Base-by-base conservation (phyloP, 1,284 basidiomycete genomes). In the Nidula niveotomentosa region DNA sequence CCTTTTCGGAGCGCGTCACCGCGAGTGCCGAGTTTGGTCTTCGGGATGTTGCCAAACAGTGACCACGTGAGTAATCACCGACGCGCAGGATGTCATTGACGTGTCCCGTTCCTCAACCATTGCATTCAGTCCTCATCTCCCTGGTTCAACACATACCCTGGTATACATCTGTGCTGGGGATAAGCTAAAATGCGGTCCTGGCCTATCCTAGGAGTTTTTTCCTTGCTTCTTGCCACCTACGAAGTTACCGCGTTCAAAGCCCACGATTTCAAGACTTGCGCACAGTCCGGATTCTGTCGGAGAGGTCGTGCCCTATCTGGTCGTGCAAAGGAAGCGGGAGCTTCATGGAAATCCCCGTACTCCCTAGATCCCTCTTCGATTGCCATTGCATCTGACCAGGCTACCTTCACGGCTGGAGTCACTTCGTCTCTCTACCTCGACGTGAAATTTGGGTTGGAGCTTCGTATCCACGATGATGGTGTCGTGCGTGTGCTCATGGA, bases 181-280 rank as follows among this genome's bases (percentile, higher is more conserved):
- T 39, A 17, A 13, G 39, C 44, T 45, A 55, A 50, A 17, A 78
- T 78, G 76, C 72, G 69, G 57, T 67, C 71, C 54, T 68, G 70
- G 61, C 67, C 67, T 55, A 65, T 76, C 46, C 57, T 75, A 52
- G 70, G 70, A 53, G 62, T 69, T 41, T 57, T 75, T 41, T 63
- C 68, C 37, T 59, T 77, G 44, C 57, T 69, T 33, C 59, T 75
- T 15, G 50, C 65, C 17, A 58, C 66, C 39, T 65, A 70, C 39
- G 64, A 71, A 52, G 59, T 69, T 1, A 61, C 81, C 23, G 84
- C 87, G 33, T 82, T 91, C 68, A 91, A 90, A 70, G 71, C 79
- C 41, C 81, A 88, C 56, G 93, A 97, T 71, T 97, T 95, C 79
- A 97, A 96, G 73, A 93, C 86, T 58, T 97, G 95, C 68, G 80